Evolutionary conservation across 2,329 filamentous ascomycete genomes (phyloP).

Genomic region (Teratosphaeria epicoccoides): DNA sequence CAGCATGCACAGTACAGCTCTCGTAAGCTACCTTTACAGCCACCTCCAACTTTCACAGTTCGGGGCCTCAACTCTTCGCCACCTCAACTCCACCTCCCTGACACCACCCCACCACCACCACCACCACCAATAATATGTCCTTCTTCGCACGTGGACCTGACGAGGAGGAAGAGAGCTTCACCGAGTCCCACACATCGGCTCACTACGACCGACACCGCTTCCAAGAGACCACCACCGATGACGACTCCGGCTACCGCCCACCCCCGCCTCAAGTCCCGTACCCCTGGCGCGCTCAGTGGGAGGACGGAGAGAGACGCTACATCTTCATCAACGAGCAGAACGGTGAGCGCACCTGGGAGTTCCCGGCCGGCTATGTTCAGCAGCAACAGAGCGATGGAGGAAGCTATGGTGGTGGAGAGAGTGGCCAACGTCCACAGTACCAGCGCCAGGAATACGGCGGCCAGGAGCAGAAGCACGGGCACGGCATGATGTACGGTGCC

Average conservation of each 20-base stretch:
- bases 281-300: constrained; percentile 38
- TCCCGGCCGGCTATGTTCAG: constrained; percentile 20
- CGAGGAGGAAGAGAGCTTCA: not conserved
- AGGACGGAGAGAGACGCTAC: constrained; percentile 31
- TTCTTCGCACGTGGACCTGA: not conserved
- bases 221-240: constrained; percentile 5
- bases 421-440: constrained; percentile 1
- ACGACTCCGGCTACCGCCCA: constrained; percentile 5
- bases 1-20: not conserved
- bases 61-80: too few relatives aligned
- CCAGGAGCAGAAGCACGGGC: constrained; percentile 20
- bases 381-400: constrained; percentile 13
- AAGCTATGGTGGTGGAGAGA: constrained; percentile 13
- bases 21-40: too few relatives aligned
- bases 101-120: too few relatives aligned
- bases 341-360: constrained; percentile 33
- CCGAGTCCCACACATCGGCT: not conserved
- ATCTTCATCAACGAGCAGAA: constrained; percentile 39
- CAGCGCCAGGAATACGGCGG: constrained; percentile 6
- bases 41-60: not conserved
- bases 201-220: not conserved
- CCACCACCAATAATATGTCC: not conserved
- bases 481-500: constrained; percentile 28
- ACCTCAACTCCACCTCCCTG: too few relatives aligned
- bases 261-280: constrained; percentile 27